These are phyloP conservation scores for Cryptococcus floricola DNA, from an alignment of 1,284 basidiomycete species.

Conservation along the genomic window DNA sequence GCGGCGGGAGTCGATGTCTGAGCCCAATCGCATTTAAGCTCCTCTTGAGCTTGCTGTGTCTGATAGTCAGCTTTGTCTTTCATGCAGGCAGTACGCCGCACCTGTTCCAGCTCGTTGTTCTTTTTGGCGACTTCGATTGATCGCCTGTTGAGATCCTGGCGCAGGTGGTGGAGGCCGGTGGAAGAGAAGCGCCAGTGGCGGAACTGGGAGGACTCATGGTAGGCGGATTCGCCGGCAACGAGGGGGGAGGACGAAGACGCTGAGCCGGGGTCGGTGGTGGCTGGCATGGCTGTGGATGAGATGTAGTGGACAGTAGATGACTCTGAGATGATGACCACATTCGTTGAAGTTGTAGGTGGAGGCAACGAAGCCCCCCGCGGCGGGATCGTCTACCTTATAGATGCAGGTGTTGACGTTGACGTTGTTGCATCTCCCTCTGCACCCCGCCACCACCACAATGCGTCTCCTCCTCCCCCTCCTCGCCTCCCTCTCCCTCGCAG, in stretches of 20 bases:
- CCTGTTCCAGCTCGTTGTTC: constrained; percentile 76
- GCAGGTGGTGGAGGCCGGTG: constrained; percentile 59
- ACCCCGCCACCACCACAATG: background rate
- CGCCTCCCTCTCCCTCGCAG: constrained; percentile 8
- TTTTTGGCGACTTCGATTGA: constrained; percentile 69
- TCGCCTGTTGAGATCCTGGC: constrained; percentile 64
- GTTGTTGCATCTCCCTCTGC: background rate
- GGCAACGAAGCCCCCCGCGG: too few species aligned
- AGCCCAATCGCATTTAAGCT: constrained; percentile 22
- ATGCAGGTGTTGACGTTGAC: too few species aligned
- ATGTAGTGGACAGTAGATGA: background rate
- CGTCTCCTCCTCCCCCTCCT: constrained; percentile 3
- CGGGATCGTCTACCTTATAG: too few species aligned
- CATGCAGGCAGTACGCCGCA: constrained; percentile 43
- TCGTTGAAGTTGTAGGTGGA: background rate
- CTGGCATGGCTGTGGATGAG: background rate
- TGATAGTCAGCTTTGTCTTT: background rate
- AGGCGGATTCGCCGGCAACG: constrained; percentile 51
- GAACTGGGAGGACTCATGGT: constrained; percentile 80
- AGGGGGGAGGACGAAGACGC: background rate
- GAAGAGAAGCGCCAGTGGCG: constrained; percentile 81
- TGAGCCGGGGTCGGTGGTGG: too few species aligned
- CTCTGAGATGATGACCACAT: background rate
- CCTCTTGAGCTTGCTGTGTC: constrained; percentile 31
- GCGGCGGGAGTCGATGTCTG: constrained; percentile 42